Conservation (phyloP, 306 rosid genomes). For the Sicyos edulis region DNA sequence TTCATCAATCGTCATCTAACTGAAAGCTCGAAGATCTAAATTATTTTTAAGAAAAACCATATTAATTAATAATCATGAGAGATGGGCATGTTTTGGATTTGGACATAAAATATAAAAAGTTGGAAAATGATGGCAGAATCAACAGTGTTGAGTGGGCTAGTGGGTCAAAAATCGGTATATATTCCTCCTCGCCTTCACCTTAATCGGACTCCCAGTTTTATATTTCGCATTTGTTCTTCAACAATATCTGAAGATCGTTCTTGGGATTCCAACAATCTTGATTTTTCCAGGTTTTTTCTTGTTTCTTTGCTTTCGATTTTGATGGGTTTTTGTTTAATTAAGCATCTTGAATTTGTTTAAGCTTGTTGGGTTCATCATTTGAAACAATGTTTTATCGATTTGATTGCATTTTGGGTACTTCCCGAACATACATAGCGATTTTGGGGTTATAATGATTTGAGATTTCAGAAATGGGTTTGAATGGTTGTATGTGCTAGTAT, state of each 20-base stretch:
- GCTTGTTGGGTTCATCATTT: neutral
- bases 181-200: neutral
- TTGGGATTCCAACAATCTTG: conserved; percentile 7
- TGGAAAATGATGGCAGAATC: conserved; percentile 21
- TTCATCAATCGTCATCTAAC: neutral
- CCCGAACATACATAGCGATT: neutral
- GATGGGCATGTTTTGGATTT: neutral
- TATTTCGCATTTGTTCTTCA: neutral
- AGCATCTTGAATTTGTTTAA: neutral
- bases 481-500: neutral
- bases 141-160: conserved; percentile 6
- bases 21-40: neutral
- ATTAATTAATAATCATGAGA: neutral
- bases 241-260: neutral
- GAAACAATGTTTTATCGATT: neutral
- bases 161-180: neutral
- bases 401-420: neutral
- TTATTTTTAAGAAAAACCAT: neutral
- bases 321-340: neutral
- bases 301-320: neutral
- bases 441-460: neutral
- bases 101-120: neutral
- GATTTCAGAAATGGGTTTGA: neutral
- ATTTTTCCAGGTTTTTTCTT: conserved; percentile 13
- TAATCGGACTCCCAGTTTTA: conserved; percentile 4